Evolutionary conservation across 1,284 basidiomycete species (phyloP), one percentile per base, ranked within the genome.

Genomic region (Trichosporon sp.): DNA sequence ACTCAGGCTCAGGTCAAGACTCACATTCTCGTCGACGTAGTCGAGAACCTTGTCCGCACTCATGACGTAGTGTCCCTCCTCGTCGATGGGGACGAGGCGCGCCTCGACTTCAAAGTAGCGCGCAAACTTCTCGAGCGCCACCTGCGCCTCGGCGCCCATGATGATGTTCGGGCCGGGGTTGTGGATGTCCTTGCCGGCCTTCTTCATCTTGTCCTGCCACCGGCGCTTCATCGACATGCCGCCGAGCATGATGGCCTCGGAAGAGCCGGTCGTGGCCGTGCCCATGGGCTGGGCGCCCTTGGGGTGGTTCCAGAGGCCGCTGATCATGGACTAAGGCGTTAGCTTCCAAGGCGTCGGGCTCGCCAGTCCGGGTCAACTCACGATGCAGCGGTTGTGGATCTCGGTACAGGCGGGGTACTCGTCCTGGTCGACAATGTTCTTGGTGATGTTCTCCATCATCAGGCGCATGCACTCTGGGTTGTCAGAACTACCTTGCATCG

Each of bases 171-270:
- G 86, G 54, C 85, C 91, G 19, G 91, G 91, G 69, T 92, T 88
- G 73, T 92, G 86, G 62, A 91, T 90, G 66, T 86, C 88, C 79
- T 93, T 93, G 40, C 94, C 94, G 1, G 86, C 86, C 0, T 87
- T 88, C 81, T 93, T 94, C 79, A 89, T 88, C 75, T 86, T 88
- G 68, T 87, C 87, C 79, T 97, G 94, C 95, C 95, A 97, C 57
- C 88, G 85, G 73, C 89, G 90, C 83, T 98, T 98, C 87, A 97
- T 90, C 16, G 95, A 92, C 21, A 98, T 85, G 52, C 93, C 94
- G 16, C 92, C 94, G 7, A 96, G 88, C 80, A 94, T 91, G 72
- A 95, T 92, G 2, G 92, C 94, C 80, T 96, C 93, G 21, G 81
- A 94, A 0, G 91, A 93, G 7, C 95, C 95, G 1, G 94, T 95